Evolutionary conservation across 2,329 filamentous ascomycete genomes (phyloP).

Genomic region (Fusarium scirpi): DNA sequence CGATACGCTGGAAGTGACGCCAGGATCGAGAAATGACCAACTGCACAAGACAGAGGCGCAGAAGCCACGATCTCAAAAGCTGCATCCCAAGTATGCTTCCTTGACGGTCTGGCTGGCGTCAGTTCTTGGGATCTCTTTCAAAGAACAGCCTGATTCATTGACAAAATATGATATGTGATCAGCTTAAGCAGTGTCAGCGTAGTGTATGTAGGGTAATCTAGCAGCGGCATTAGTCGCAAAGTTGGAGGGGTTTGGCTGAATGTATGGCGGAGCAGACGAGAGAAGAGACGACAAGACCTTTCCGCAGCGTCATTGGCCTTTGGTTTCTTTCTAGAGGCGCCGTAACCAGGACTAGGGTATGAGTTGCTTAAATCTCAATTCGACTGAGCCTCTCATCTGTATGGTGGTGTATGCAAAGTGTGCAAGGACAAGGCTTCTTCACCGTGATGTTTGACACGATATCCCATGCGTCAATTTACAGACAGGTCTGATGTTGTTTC

Average conservation of each 20-base stretch:
- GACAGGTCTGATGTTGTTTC: constrained; percentile 26
- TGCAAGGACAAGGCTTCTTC: constrained; percentile 5
- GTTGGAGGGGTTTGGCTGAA: constrained; percentile 9
- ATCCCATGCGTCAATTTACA: constrained; percentile 28
- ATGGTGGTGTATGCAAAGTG: constrained; percentile 10
- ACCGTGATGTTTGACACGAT: constrained; percentile 4
- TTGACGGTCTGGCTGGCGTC: constrained; percentile 17
- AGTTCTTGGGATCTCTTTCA: constrained; percentile 2
- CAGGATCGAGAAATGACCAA: constrained; percentile 34
- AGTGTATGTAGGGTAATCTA: constrained; percentile 25
- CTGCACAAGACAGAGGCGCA: constrained; percentile 17
- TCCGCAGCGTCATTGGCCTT: constrained; percentile 19
- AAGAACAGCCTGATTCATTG: constrained; percentile 5
- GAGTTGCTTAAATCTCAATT: constrained; percentile 13
- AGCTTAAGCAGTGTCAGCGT: constrained; percentile 11
- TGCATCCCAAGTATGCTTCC: constrained; percentile 14
- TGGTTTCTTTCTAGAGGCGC: constrained; percentile 7
- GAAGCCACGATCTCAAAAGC: constrained; percentile 35
- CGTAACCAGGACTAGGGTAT: constrained; percentile 16
- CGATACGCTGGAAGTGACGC: constrained; percentile 12
- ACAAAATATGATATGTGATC: constrained; percentile 37
- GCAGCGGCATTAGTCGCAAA: constrained; percentile 15
- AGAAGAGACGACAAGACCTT: constrained; percentile 36
- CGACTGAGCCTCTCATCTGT: constrained; percentile 8
- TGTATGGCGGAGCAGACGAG: constrained; percentile 6